Conservation (phyloP, 1,284 basidiomycete species). For the Violaceomyces palustris region DNA sequence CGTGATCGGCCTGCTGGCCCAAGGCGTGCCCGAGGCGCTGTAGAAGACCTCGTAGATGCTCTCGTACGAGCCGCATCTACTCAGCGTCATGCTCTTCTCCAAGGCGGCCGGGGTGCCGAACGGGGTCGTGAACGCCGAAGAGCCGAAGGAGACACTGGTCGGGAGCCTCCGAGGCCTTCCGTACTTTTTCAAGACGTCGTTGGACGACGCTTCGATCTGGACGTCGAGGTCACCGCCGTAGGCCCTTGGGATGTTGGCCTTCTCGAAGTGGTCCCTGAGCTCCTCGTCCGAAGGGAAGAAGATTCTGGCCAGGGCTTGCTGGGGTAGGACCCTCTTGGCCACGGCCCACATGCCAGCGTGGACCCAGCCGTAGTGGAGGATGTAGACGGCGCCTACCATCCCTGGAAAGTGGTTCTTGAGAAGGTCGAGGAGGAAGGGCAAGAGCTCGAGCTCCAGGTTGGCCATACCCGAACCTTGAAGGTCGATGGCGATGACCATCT, state of each 20-base stretch:
- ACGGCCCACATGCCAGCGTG: slow-evolving; percentile 73
- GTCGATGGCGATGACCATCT: slow-evolving; percentile 41
- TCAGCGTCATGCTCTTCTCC: slow-evolving; percentile 10
- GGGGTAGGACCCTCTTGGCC: slow-evolving; percentile 68
- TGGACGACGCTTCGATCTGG: slow-evolving; percentile 23
- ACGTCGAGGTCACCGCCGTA: slow-evolving; percentile 43
- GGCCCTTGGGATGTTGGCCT: slow-evolving; percentile 56
- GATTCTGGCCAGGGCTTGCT: slow-evolving; percentile 65
- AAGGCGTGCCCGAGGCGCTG: slow-evolving; percentile 26
- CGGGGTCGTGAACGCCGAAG: slow-evolving; percentile 2
- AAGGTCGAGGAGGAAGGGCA: slow-evolving; percentile 48
- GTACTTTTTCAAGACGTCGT: slow-evolving; percentile 41
- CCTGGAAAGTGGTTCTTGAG: slow-evolving; percentile 50
- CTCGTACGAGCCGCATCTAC: slow-evolving; percentile 30
- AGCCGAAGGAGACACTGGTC: no score
- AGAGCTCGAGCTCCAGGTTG: slow-evolving; percentile 48
- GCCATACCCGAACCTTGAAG: slow-evolving; percentile 36
- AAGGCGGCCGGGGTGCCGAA: slow-evolving; percentile 5
- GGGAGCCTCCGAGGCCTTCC: slow-evolving; percentile 11
- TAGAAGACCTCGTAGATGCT: slow-evolving; percentile 48
- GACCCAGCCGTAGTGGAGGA: slow-evolving; percentile 77
- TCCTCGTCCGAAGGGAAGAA: slow-evolving; percentile 66
- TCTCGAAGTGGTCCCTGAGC: slow-evolving; percentile 62
- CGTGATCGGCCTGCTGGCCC: slow-evolving; percentile 24
- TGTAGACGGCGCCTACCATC: slow-evolving; percentile 59